These are phyloP conservation scores for Asterophora parasitica DNA, from an alignment of 768 basidiomycete genomes.

Conservation along the genomic window DNA sequence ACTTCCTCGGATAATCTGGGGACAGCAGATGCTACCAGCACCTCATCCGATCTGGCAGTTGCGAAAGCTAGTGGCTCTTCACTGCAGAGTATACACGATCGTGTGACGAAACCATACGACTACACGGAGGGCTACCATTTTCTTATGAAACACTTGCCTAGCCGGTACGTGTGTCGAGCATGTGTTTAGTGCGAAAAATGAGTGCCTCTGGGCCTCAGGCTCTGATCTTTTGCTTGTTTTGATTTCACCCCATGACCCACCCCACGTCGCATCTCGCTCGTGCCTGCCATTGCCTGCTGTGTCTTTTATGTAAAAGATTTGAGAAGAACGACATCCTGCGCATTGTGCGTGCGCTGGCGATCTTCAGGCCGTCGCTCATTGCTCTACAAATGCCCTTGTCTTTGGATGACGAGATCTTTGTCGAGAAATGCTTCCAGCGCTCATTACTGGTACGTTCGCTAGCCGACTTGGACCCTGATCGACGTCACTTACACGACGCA, in stretches of 20 bases:
- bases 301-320: constrained; percentile 56
- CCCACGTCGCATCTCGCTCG: constrained; percentile 9
- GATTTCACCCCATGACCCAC: constrained; percentile 13
- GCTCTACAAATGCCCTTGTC: constrained; percentile 97
- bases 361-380: constrained; percentile 94
- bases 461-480: constrained; percentile 9
- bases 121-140: constrained; percentile 97
- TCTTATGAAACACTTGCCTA: constrained; percentile 89
- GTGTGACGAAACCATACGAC: constrained; percentile 79
- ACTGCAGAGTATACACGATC: constrained; percentile 56
- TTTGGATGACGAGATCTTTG: constrained; percentile 93
- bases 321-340: constrained; percentile 95
- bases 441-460: constrained; percentile 67
- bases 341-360: constrained; percentile 90
- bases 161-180: constrained; percentile 56
- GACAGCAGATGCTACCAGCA: constrained; percentile 22
- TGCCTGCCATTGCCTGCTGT: constrained; percentile 14
- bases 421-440: constrained; percentile 93
- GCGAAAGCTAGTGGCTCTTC: constrained; percentile 29
- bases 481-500: constrained; percentile 5
- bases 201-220: constrained; percentile 40
- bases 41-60: too few species aligned
- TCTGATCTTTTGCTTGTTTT: constrained; percentile 32
- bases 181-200: constrained; percentile 29
- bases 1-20: constrained; percentile 18